Percentiles rank a stretch among this genome's conserved stretches.
These are phyloP conservation scores for Teratosphaeriaceae sp. DNA, from an alignment of 2,329 filamentous ascomycete species.

Conservation along the genomic window DNA sequence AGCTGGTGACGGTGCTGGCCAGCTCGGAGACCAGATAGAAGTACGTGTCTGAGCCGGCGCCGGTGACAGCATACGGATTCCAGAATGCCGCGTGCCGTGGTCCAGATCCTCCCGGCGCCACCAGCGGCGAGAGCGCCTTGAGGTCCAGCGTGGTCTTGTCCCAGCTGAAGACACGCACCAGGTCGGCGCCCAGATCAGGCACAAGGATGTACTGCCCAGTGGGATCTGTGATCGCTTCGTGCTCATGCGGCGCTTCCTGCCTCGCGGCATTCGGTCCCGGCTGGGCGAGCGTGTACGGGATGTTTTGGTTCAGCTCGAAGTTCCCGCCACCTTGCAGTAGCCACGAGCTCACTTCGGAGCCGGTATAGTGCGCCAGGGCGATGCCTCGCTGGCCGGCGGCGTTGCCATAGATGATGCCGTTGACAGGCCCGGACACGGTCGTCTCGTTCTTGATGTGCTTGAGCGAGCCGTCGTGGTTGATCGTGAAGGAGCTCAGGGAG, in stretches of 20 bases:
- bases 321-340: constrained; percentile 45
- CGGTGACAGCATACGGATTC: constrained; percentile 22
- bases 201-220: constrained; percentile 33
- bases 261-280: constrained; percentile 25
- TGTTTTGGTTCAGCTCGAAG: constrained; percentile 32
- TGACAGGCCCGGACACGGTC: constrained; percentile 35
- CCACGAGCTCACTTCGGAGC: constrained; percentile 33
- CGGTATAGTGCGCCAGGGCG: constrained; percentile 38
- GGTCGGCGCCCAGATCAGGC: constrained; percentile 32
- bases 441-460: constrained; percentile 28
- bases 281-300: constrained; percentile 23
- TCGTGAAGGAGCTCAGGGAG: constrained; percentile 38
- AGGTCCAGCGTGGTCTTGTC: constrained; percentile 21
- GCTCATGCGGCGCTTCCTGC: constrained; percentile 30
- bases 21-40: constrained; percentile 44
- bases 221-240: constrained; percentile 32
- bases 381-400: constrained; percentile 29
- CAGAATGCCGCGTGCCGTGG: constrained; percentile 33
- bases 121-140: constrained; percentile 19
- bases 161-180: constrained; percentile 29
- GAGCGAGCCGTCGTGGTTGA: constrained; percentile 34
- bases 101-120: constrained; percentile 26
- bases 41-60: constrained; percentile 23
- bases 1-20: constrained; percentile 42
- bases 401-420: constrained; percentile 34